These are phyloP conservation scores for Antitrichia curtipendula DNA, from an alignment of 225 moss, liverwort and hornwort genomes.

Conservation along the genomic window DNA sequence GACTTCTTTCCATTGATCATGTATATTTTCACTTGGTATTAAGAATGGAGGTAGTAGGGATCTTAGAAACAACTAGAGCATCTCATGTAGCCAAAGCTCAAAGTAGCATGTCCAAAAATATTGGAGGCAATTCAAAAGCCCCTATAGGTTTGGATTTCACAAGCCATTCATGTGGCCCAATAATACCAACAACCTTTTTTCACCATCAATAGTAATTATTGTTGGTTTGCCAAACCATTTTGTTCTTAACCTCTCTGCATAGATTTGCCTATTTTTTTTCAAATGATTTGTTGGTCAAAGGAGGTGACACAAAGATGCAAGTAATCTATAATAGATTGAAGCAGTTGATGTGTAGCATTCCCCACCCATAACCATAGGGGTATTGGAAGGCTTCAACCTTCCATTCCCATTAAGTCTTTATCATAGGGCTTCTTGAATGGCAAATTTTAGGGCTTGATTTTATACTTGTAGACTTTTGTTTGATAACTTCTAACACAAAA, in stretches of 20 bases:
- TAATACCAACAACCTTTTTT: neutral
- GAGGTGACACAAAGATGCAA: neutral
- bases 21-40: neutral
- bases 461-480: neutral
- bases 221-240: neutral
- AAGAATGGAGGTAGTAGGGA: no score
- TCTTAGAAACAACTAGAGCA: neutral
- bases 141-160: fast-evolving
- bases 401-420: neutral
- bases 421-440: neutral
- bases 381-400: neutral
- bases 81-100: neutral
- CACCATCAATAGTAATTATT: neutral
- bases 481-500: neutral
- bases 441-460: neutral
- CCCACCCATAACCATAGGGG: neutral
- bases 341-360: fast-evolving
- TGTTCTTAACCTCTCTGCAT: fast-evolving
- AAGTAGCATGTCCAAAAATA: neutral
- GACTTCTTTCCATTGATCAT: neutral
- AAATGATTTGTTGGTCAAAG: neutral
- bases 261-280: neutral
- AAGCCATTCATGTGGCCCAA: neutral
- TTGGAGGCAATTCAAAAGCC: neutral
- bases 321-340: neutral